Conservation (phyloP, 1,139 yeast species). For the Geotrichum restrictum region DNA sequence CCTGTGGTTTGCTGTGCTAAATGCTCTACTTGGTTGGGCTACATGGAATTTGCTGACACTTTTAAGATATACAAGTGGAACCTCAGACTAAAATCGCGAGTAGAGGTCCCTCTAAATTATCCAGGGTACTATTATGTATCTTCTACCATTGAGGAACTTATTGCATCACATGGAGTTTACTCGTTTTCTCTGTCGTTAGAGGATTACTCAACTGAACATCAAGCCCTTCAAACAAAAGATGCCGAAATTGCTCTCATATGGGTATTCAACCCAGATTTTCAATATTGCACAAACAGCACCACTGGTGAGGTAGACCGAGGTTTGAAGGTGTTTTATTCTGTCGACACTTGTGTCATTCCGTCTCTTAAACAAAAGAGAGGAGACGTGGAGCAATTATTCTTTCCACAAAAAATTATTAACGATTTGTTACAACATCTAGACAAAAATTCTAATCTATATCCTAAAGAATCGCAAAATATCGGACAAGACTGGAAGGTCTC, state of each 20-base stretch:
- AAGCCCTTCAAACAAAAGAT: background rate
- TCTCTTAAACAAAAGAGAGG: constrained; percentile 36
- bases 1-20: constrained; percentile 14
- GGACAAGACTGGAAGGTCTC: constrained; percentile 17
- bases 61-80: constrained; percentile 61
- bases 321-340: constrained; percentile 45
- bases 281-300: constrained; percentile 35
- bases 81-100: constrained; percentile 34
- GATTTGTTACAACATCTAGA: constrained; percentile 8
- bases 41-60: constrained; percentile 32
- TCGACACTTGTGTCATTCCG: constrained; percentile 27
- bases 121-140: constrained; percentile 29
- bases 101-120: constrained; percentile 5
- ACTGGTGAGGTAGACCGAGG: constrained; percentile 29
- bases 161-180: constrained; percentile 39
- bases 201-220: constrained; percentile 6
- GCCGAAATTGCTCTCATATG: constrained; percentile 42
- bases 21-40: constrained; percentile 43
- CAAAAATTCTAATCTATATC: constrained; percentile 4
- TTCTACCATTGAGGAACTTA: constrained; percentile 30
- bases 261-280: constrained; percentile 55
- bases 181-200: constrained; percentile 31
- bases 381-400: constrained; percentile 40
- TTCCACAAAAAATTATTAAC: constrained; percentile 12
- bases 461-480: constrained; percentile 2